phyloP scores from a whole-genome alignment of 164 flowering plant species.

The Protea cynaroides region DNA sequence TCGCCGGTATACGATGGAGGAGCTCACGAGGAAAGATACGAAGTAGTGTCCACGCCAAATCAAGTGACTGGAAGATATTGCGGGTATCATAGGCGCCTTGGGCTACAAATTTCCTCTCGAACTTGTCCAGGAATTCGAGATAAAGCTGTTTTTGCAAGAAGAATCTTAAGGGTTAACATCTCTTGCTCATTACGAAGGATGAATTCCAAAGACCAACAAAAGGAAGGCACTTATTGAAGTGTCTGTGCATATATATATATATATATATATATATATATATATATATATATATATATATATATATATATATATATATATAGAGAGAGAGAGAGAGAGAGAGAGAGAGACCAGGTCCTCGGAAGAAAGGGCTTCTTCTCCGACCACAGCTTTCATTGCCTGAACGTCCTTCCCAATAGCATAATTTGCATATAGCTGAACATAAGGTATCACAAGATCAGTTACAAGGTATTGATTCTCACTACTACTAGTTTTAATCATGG shows the following conservation, averaged over 20 bases:
- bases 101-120: conserved; percentile 77
- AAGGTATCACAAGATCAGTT: not conserved
- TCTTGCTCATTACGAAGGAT: not conserved
- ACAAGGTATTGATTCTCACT: not conserved
- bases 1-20: conserved; percentile 97
- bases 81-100: conserved; percentile 99
- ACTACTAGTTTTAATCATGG: not conserved
- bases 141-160: conserved; percentile 53
- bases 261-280: no score
- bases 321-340: conserved; percentile 14
- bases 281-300: not conserved
- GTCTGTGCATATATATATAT: not conserved
- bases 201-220: not conserved
- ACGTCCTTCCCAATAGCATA: conserved; percentile 99
- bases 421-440: conserved; percentile 81
- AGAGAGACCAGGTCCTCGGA: conserved; percentile 84
- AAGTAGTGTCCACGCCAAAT: conserved; percentile 94
- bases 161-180: not conserved
- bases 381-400: conserved; percentile 99
- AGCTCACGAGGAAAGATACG: conserved; percentile 97
- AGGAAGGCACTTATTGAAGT: no score
- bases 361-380: conserved; percentile 99
- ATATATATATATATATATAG: not conserved
- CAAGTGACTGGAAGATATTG: conserved; percentile 93
- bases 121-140: conserved; percentile 89